Evolutionary conservation across 73 alveolate species (phyloP), one percentile per base, ranked within the genome.

Genomic region (Loxodes magnus): DNA sequence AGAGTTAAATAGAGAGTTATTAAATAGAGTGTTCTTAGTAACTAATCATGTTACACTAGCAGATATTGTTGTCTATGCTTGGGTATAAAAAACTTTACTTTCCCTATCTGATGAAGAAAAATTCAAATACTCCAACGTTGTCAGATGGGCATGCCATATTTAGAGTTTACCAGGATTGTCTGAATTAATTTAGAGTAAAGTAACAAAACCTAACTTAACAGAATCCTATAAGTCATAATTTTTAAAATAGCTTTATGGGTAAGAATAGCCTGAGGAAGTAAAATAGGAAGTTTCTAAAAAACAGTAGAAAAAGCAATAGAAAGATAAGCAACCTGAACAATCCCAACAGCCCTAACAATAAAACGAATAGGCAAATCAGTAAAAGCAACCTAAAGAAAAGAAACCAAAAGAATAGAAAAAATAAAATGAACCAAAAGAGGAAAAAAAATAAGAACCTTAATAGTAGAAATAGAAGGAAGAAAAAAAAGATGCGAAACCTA

Each of bases 81-180:
- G 22, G 0, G 34, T 46, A n/a, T 17, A 46, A 22, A 9, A 9
- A 5, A 19, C 34, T 10, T 25, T 46, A n/a, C n/a, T 12, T n/a
- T 12, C 35, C 0, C 35, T 46, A 5, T 12, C 59, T 46, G 7
- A 12, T 46, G 34, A 41, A 7, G 59, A 46, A 46, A 46, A 19
- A 24, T 7, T 12, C 7, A 12, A 46, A 19, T 46, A 12, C 2
- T 20, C 34, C 15, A 25, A 41, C 2, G 26, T 46, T 1, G 9
- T 46, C 15, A 46, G 59, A 25, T 46, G 59, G 59, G 59, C 59
- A 25, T 46, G 43, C 9, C 59, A 46, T 46, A 25, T 46, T n/a
- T 9, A 12, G 59, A 10, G 26, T 19, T 24, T 46, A 9, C 59
- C 59, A 25, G 59, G 59, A 10, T 24, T 46, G 7, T 10, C 7